phyloP scores from a whole-genome alignment of 345 rosid genomes.

The Heritiera littoralis region DNA sequence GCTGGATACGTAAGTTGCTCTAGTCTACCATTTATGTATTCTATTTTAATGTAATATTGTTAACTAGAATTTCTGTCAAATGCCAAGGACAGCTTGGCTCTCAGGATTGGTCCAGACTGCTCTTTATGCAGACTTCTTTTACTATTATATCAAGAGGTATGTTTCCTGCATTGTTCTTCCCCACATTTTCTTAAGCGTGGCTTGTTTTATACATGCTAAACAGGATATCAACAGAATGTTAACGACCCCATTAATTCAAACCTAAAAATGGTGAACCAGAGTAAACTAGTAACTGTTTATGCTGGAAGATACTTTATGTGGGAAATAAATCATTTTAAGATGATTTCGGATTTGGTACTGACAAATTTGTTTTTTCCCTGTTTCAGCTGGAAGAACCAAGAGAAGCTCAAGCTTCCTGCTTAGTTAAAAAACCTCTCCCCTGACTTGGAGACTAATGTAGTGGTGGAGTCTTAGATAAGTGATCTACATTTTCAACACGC shows the following conservation, averaged over 20 bases:
- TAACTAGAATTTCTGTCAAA: background rate
- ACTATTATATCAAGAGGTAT: constrained; percentile 51
- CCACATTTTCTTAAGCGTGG: background rate
- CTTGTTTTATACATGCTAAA: background rate
- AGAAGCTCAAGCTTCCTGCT: constrained; percentile 44
- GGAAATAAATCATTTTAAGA: background rate
- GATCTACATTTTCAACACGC: too few relatives aligned
- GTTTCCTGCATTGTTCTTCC: background rate
- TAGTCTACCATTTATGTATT: too few relatives aligned
- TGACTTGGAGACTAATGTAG: too few relatives aligned
- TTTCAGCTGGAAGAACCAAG: constrained; percentile 46
- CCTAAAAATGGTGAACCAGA: background rate
- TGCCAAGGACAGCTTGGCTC: constrained; percentile 44
- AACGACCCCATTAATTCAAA: background rate
- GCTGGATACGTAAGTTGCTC: too few relatives aligned
- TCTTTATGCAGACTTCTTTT: constrained; percentile 52
- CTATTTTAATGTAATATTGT: too few relatives aligned
- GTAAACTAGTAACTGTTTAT: background rate
- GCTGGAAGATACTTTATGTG: background rate
- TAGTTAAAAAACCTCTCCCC: constrained; percentile 11
- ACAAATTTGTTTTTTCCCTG: background rate
- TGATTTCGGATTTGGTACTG: background rate
- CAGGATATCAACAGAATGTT: background rate
- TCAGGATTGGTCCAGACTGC: constrained; percentile 52
- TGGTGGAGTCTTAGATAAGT: too few relatives aligned